Evolutionary conservation across 495 filamentous ascomycete genomes (phyloP), one percentile per base, ranked within the genome.

Genomic region (Talaromyces proteolyticus): DNA sequence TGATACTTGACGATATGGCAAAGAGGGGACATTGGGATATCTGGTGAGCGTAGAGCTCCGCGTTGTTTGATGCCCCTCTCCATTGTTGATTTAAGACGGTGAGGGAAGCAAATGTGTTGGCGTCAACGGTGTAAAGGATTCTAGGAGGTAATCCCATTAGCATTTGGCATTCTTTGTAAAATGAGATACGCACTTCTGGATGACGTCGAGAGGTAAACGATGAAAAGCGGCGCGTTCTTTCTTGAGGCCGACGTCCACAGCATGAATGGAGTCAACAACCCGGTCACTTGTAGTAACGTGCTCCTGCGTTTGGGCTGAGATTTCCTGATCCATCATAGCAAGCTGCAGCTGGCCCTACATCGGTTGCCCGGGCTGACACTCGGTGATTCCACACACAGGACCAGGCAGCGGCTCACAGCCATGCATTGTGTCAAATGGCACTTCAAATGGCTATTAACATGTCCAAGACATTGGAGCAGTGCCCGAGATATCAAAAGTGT

Each of bases 31-130:
- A 93, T 59, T 70, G 74, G 6, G 83, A 74, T 42, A 94, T 77
- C 53, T 94, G 89, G 57, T 88, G 70, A 34, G 82, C 82, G 68
- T 92, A 94, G 51, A 94, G 76, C 47, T 80, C 68, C 3, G 81
- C 65, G 42, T 82, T 82, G 58, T 89, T 80, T 10, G 89, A 91
- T 51, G 84, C 78, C 20, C 68, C 74, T 51, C 85, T 78, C 89
- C 89, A 94, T 75, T 81, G 78, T 44, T 76, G 72, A 66, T 90
- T 91, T 53, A 94, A 67, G n/a, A 91, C 65, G n/a, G 86, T 75
- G 47, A 94, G 71, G 23, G 89, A 93, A 20, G 89, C 87, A 64
- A 94, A 94, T 37, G 81, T 80, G 65, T 89, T 84, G 45, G 89
- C 79, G 56, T 89, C 88, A 37, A 79, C 81, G 37, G 77, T 70